A percentile compares a stretch with the other conserved stretches of the same genome.
Evolutionary conservation across 768 basidiomycete genomes (phyloP).

Genomic region (Mycena rosella): DNA sequence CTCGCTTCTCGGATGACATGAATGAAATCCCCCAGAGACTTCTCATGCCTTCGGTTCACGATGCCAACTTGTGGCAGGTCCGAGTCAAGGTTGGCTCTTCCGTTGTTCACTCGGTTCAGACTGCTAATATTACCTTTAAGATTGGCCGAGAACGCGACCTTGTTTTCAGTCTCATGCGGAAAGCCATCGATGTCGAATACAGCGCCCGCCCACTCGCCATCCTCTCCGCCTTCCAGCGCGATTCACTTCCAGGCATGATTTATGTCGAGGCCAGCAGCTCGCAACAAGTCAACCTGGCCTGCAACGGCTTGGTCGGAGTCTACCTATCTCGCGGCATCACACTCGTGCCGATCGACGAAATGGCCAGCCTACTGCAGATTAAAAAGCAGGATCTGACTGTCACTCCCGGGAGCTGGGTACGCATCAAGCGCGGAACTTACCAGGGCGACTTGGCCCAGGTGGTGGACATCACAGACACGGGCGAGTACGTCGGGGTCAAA

Average conservation of each 20-base stretch:
- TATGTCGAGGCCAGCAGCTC: conserved; percentile 95
- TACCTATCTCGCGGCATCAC: conserved; percentile 86
- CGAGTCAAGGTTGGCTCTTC: conserved; percentile 80
- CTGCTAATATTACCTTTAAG: conserved; percentile 54
- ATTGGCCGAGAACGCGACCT: conserved; percentile 93
- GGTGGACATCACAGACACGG: conserved; percentile 92
- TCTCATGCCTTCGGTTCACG: conserved; percentile 96
- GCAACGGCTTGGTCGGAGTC: conserved; percentile 92
- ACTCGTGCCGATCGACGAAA: conserved; percentile 96
- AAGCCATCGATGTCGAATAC: conserved; percentile 88
- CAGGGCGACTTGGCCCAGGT: conserved; percentile 96
- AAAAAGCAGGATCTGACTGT: conserved; percentile 94
- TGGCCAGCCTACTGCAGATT: conserved; percentile 95
- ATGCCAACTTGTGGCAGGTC: conserved; percentile 96
- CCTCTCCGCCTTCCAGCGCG: conserved; percentile 94
- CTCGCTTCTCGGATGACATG: conserved; percentile 90
- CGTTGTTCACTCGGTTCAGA: not conserved
- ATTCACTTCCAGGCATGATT: conserved; percentile 95
- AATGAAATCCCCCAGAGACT: conserved; percentile 93
- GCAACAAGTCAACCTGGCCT: conserved; percentile 86
- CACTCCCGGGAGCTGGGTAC: conserved; percentile 92
- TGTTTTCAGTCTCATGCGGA: conserved; percentile 94
- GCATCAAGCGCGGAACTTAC: conserved; percentile 94
- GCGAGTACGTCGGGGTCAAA: conserved; percentile 92
- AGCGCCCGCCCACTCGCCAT: conserved; percentile 85